Base-by-base conservation (phyloP, 2,329 filamentous ascomycete species). In the Ophiostoma ips region DNA sequence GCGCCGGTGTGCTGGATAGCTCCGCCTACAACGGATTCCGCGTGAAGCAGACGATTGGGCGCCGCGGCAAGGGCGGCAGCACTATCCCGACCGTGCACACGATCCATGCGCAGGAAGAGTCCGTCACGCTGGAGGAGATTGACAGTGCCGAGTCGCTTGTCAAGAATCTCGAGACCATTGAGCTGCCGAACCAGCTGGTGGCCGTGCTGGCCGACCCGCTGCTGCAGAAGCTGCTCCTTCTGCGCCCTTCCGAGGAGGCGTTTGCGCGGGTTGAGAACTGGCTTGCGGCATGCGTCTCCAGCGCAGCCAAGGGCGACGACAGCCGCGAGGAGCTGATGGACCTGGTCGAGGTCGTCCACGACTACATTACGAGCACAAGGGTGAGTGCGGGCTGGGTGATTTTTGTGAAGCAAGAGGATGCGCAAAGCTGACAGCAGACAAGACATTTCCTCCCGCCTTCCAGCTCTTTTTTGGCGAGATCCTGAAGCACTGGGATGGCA, bases 101-200 rank as follows among this genome's bases (percentile, higher is more conserved):
- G 1, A 83, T 79, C 24, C 75, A 84, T 56, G 83, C 83, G 2
- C 79, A 77, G 48, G 82, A 86, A 75, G 68, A 71, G 51, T 81
- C 79, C 1, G 68, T 82, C 5, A 84, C 77, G 3, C 65, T 94
- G 5, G 87, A 94, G 60, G 87, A 94, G 59, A 78, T 94, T 49
- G 83, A 87, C 57, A 81, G 72, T 53, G 79, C 80, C 12, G 70
- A 78, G 21, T 72, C 77, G 46, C 82, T 94, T 53, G 81, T 87
- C 6, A 74, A 76, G 41, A 83, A 77, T 51, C 64, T 94, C 9
- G 86, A 94, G 57, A 84, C 75, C 56, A 80, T 94, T 24, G 84
- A 92, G 62, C 68, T 88, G 37, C 87, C 87, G 0, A 88, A 84
- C 55, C 87, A 94, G 63, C 71, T 94, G 2, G 79, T 88, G 37